Evolutionary conservation across 2,329 filamentous ascomycete genomes (phyloP).

Genomic region (Aspergillus fumigatus): DNA sequence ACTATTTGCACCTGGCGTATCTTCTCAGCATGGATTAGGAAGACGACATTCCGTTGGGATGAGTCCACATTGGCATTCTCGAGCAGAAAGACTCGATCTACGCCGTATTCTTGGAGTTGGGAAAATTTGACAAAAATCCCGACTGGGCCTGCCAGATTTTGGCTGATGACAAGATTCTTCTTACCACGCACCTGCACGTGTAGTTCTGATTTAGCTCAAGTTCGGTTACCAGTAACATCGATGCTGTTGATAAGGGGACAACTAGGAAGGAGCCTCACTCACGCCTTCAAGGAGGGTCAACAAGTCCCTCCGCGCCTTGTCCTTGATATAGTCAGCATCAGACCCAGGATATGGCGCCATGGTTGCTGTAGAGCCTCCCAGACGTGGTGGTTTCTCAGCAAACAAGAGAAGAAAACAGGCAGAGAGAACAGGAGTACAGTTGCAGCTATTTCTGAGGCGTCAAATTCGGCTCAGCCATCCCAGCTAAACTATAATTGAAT

Average conservation of each 20-base stretch:
- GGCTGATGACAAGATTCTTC: constrained; percentile 95
- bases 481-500: constrained; percentile 14
- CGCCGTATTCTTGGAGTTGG: constrained; percentile 91
- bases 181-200: constrained; percentile 80
- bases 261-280: constrained; percentile 52
- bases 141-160: constrained; percentile 80
- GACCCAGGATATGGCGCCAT: constrained; percentile 43
- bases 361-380: constrained; percentile 18
- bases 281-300: constrained; percentile 90
- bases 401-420: constrained; percentile 1
- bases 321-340: constrained; percentile 45
- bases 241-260: constrained; percentile 7
- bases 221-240: constrained; percentile 14
- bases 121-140: constrained; percentile 93
- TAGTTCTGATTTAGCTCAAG: constrained; percentile 16
- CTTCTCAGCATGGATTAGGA: constrained; percentile 86
- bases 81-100: constrained; percentile 94
- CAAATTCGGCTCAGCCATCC: constrained; percentile 12
- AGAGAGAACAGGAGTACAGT: constrained; percentile 7
- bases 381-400: background rate
- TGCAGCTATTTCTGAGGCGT: constrained; percentile 6
- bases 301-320: constrained; percentile 74
- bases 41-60: constrained; percentile 90
- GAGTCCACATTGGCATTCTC: constrained; percentile 95
- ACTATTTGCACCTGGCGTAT: constrained; percentile 77